Evolutionary conservation across 2,329 filamentous ascomycete species (phyloP), one percentile per base, ranked within the genome.

Genomic region (Aciculosporium take): DNA sequence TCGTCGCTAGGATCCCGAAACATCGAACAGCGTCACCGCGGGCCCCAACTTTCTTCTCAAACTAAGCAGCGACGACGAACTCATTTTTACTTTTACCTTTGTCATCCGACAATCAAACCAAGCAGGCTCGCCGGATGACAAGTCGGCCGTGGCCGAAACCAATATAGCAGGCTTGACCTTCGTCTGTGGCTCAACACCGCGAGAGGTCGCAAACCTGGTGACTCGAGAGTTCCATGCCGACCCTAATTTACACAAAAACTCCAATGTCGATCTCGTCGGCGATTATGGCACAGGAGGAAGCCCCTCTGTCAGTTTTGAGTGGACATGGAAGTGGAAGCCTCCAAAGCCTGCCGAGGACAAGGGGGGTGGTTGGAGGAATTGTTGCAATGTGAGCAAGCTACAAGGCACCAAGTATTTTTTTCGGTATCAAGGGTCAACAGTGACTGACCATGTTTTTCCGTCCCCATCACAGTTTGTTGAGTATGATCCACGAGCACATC

Each of bases 271-370:
- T 54, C 71, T 96, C 34, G 80, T 98, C n/a, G 91, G 91, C 3
- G 87, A 94, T 58, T 95, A 83, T 56, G 73, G 76, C 3, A 98
- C 91, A 0, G 78, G 73, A 25, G 88, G 89, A n/a, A 84, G 70
- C 53, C 68, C 81, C 6, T 89, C 85, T 2, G 81, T 94, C 24
- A 79, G 86, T 27, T 95, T 95, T 56, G 82, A 89, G 49, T 98
- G 89, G 87, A 80, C 81, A 7, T 98, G 91, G 91, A 91, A 82
- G 67, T 98, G 89, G 87, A 86, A 83, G 56, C 85, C 91, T 7
- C 91, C 91, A 29, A 94, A 86, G 67, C 55, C 66, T 12, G 64
- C 67, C 13, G 88, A 95, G 56, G 88, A 95, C 57, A 77, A 76
- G 53, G 84, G 84, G 24, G 86, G 87, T 43, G 91, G 91, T 34